phyloP scores from a whole-genome alignment of 2,329 filamentous ascomycete genomes.

The Aspergillus fumigatiaffinis region DNA sequence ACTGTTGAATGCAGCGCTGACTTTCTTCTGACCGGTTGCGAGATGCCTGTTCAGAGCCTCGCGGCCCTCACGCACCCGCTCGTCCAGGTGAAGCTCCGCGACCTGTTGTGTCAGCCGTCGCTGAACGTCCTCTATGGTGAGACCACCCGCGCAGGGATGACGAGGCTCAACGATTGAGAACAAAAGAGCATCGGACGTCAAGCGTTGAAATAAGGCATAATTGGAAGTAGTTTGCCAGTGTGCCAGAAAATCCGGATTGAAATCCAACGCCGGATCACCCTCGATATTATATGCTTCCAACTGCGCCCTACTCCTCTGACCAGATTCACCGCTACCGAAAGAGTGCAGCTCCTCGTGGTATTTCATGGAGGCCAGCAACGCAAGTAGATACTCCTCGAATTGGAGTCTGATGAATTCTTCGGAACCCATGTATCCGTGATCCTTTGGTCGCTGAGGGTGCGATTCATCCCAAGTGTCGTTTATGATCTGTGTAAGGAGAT shows the following conservation, averaged over 20 bases:
- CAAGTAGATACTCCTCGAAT: constrained; percentile 93
- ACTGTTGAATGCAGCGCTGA: constrained; percentile 79
- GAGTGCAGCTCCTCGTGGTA: constrained; percentile 68
- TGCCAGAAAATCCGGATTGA: constrained; percentile 78
- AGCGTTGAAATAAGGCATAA: constrained; percentile 78
- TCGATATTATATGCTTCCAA: constrained; percentile 61
- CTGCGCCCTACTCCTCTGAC: constrained; percentile 43
- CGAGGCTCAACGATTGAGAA: constrained; percentile 93
- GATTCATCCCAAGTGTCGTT: constrained; percentile 95
- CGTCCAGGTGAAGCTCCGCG: constrained; percentile 88
- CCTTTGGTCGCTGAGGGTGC: constrained; percentile 86
- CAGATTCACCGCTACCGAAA: constrained; percentile 44
- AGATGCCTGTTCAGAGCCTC: constrained; percentile 86
- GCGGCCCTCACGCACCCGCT: constrained; percentile 75
- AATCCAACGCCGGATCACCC: constrained; percentile 80
- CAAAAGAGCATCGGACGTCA: constrained; percentile 73
- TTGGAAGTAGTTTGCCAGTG: constrained; percentile 86
- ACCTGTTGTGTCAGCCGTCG: constrained; percentile 86
- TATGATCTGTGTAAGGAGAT: constrained; percentile 87
- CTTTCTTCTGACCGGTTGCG: constrained; percentile 83
- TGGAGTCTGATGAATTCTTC: constrained; percentile 97
- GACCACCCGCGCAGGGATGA: constrained; percentile 87
- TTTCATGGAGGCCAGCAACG: constrained; percentile 81
- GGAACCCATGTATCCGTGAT: constrained; percentile 88
- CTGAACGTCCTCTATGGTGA: constrained; percentile 93